Evolutionary conservation across 176 grass and related monocot genomes (phyloP).

Genomic region (Triticum urartu): DNA sequence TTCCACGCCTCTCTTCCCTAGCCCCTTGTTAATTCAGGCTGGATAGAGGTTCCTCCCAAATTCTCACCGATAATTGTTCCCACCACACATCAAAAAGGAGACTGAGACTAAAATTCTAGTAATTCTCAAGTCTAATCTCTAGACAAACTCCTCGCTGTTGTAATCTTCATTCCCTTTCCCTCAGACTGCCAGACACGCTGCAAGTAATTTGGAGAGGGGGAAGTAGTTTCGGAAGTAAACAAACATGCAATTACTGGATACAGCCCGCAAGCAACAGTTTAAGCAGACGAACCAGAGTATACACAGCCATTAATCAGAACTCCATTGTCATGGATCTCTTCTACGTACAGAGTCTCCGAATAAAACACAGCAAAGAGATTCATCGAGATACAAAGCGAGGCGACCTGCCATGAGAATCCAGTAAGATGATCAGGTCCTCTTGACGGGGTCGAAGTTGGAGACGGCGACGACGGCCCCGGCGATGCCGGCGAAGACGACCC

Average conservation of each 20-base stretch:
- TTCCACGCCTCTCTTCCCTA: no score
- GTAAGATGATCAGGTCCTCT: conserved; percentile 25
- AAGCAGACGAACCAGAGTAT: conserved; percentile 16
- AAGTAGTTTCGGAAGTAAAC: neutral
- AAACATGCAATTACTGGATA: neutral
- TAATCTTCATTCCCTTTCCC: no score
- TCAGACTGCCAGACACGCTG: no score
- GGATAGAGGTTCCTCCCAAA: no score
- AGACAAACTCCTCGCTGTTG: no score
- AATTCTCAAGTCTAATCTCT: no score
- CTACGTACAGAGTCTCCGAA: conserved; percentile 25
- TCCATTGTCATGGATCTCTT: conserved; percentile 20
- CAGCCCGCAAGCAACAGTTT: neutral
- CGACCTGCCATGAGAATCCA: neutral
- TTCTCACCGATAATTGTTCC: no score
- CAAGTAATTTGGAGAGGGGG: no score
- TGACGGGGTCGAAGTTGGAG: conserved; percentile 80
- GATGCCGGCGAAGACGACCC: conserved; percentile 50
- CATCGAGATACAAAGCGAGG: neutral
- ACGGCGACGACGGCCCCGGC: conserved; percentile 64
- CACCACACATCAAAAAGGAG: no score
- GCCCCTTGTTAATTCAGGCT: no score
- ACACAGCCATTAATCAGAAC: conserved; percentile 20
- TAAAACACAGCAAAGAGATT: neutral
- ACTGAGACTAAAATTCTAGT: no score